These are phyloP conservation scores for Daldinia sp. DNA, from an alignment of 2,329 filamentous ascomycete genomes.

Conservation along the genomic window DNA sequence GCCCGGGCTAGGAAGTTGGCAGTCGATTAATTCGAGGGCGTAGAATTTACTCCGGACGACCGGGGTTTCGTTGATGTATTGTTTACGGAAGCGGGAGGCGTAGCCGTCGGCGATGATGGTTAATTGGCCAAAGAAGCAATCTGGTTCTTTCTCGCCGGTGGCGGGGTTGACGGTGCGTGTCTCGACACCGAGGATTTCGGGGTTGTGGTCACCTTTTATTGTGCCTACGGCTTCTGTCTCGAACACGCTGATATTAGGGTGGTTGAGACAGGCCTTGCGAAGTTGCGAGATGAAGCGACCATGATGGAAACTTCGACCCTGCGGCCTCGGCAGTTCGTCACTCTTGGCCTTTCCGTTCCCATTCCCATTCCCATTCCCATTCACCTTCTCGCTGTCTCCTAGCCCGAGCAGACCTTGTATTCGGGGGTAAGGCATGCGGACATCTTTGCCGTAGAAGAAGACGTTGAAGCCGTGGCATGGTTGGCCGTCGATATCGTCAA, in stretches of 20 bases:
- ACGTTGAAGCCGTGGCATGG: conserved; percentile 87
- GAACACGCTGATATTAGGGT: conserved; percentile 87
- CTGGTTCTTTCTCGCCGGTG: conserved; percentile 64
- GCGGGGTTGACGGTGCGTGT: conserved; percentile 69
- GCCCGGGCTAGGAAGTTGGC: conserved; percentile 74
- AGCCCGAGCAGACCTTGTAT: conserved; percentile 57
- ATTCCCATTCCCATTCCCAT: conserved; percentile 33
- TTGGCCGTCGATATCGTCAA: conserved; percentile 89
- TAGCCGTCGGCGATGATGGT: conserved; percentile 95
- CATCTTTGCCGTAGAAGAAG: conserved; percentile 77
- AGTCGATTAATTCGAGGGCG: conserved; percentile 90
- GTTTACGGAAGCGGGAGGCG: conserved; percentile 87
- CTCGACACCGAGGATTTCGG: conserved; percentile 84
- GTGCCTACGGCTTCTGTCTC: conserved; percentile 86
- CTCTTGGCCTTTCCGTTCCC: conserved; percentile 45
- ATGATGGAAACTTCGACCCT: conserved; percentile 90
- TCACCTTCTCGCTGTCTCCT: neutral
- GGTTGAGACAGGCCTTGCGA: conserved; percentile 74
- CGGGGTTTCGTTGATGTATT: conserved; percentile 72
- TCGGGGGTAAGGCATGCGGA: conserved; percentile 79
- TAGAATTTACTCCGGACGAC: conserved; percentile 87
- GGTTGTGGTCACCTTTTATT: conserved; percentile 72
- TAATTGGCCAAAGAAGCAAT: conserved; percentile 87
- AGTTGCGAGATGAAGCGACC: conserved; percentile 89
- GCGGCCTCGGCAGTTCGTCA: conserved; percentile 56